phyloP scores from a whole-genome alignment of 345 rosid genomes.

The Boechera stricta region DNA sequence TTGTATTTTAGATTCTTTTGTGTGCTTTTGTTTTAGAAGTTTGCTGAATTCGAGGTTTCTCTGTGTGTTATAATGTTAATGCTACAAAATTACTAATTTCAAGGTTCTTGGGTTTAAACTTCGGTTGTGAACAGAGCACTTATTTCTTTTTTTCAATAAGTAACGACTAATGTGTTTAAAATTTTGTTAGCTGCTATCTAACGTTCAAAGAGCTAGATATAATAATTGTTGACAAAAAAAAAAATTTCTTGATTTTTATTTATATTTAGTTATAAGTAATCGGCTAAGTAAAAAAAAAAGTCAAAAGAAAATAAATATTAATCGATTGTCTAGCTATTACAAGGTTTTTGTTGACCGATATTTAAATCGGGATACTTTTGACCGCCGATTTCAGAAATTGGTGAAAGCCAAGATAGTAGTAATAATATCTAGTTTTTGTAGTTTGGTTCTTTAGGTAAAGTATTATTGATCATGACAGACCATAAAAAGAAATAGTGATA shows the following conservation, averaged over 20 bases:
- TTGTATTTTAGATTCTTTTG: constrained; percentile 30
- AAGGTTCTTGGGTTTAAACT: constrained; percentile 10
- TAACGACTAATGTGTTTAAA: not conserved
- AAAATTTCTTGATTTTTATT: not conserved
- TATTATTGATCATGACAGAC: not conserved
- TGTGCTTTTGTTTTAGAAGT: constrained; percentile 28
- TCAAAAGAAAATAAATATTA: not conserved
- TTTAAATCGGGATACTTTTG: not conserved
- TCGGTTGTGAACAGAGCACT: not conserved
- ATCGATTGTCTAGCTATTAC: not conserved
- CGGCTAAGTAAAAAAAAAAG: not conserved
- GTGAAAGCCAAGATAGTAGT: not conserved
- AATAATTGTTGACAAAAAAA: not conserved
- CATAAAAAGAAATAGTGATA: not conserved
- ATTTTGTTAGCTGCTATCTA: not conserved
- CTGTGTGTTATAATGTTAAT: constrained; percentile 31
- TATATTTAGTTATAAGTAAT: no score
- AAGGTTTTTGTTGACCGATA: not conserved
- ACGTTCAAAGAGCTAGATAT: not conserved
- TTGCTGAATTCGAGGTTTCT: constrained; percentile 36
- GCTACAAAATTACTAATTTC: constrained; percentile 31
- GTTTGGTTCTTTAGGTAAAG: not conserved
- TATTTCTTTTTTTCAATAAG: not conserved
- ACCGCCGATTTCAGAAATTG: not conserved
- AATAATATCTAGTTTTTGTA: not conserved